Conservation (phyloP, 179 eudicot genomes). For the Pouteria campechiana region DNA sequence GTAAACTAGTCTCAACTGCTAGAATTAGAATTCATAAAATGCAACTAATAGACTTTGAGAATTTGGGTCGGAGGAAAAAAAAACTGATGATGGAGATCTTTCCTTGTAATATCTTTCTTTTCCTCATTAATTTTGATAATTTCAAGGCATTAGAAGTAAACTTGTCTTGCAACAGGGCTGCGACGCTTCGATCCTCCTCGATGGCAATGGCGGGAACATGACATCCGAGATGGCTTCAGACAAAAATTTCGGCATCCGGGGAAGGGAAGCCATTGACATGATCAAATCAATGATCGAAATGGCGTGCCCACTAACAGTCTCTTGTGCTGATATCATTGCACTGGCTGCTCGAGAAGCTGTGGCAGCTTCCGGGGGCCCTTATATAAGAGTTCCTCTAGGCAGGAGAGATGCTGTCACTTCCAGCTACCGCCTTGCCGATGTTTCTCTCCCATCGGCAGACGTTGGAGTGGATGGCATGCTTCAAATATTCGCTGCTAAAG, state of each 20-base stretch:
- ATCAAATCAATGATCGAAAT: conserved; percentile 35
- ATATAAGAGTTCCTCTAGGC: conserved; percentile 39
- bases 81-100: no score
- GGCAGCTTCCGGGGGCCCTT: conserved; percentile 39
- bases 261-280: conserved; percentile 21
- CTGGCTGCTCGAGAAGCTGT: conserved; percentile 49
- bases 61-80: no score
- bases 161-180: conserved; percentile 54
- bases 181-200: conserved; percentile 52
- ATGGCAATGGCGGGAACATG: neutral
- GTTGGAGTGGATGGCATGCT: conserved; percentile 24
- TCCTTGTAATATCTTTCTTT: no score
- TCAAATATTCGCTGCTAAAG: conserved; percentile 27
- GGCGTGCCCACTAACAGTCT: conserved; percentile 41
- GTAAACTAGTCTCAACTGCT: no score
- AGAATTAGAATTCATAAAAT: no score
- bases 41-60: no score
- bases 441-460: conserved; percentile 28
- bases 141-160: no score
- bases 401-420: conserved; percentile 35
- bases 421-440: conserved; percentile 22
- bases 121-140: no score
- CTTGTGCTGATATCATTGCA: conserved; percentile 57
- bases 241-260: conserved; percentile 40
- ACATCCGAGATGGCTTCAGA: conserved; percentile 26